phyloP scores from a whole-genome alignment of 2,329 filamentous ascomycete genomes.

The Parastagonospora nodorum region DNA sequence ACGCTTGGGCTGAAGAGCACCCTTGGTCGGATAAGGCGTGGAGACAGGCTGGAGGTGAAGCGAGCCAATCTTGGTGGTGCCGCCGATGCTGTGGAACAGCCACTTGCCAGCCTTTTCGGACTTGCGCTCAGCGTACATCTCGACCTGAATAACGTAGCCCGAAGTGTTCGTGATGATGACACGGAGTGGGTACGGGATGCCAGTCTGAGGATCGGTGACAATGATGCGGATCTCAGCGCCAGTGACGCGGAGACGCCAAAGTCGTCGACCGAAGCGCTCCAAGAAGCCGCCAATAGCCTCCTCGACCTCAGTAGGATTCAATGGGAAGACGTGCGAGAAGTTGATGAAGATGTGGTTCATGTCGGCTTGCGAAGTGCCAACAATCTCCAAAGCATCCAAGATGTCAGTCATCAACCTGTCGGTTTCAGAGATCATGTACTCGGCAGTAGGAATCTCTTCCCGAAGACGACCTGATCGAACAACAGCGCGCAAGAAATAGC shows the following conservation, averaged over 20 bases:
- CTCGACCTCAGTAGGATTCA: slow-evolving; percentile 87
- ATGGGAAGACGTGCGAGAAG: slow-evolving; percentile 95
- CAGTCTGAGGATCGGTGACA: slow-evolving; percentile 86
- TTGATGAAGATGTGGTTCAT: slow-evolving; percentile 99
- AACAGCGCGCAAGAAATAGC: slow-evolving; percentile 96
- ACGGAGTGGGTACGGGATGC: slow-evolving; percentile 86
- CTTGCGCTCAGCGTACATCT: slow-evolving; percentile 97
- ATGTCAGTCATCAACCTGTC: slow-evolving; percentile 98
- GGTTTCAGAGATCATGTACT: slow-evolving; percentile 97
- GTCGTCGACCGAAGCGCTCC: slow-evolving; percentile 91
- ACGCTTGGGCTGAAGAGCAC: slow-evolving; percentile 96
- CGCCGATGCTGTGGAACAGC: slow-evolving; percentile 97
- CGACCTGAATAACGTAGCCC: slow-evolving; percentile 95
- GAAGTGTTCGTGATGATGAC: slow-evolving; percentile 98
- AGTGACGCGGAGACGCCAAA: slow-evolving; percentile 94
- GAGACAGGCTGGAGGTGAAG: slow-evolving; percentile 93
- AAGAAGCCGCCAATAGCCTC: slow-evolving; percentile 92
- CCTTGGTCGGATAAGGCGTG: slow-evolving; percentile 96
- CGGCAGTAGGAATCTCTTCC: slow-evolving; percentile 97
- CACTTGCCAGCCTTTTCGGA: slow-evolving; percentile 93
- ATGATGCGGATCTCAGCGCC: slow-evolving; percentile 98
- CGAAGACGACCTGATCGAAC: slow-evolving; percentile 92
- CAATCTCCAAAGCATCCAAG: slow-evolving; percentile 95
- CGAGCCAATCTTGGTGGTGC: slow-evolving; percentile 90
- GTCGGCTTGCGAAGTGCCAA: slow-evolving; percentile 98